Base-by-base conservation (phyloP, 2,329 filamentous ascomycete genomes). In the Pestalotiopsis sp. region DNA sequence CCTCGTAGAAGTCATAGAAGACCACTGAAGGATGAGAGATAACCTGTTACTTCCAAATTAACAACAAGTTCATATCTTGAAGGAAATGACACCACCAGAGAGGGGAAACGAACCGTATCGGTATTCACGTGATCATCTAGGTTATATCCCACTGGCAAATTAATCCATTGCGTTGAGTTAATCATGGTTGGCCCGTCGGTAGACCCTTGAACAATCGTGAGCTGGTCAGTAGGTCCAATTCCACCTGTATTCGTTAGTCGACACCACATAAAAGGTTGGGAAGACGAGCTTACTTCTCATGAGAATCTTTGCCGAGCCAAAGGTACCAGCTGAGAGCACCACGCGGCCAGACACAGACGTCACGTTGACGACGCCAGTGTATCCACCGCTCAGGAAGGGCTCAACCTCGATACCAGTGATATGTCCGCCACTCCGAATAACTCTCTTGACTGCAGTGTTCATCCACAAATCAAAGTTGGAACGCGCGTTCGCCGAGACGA, bases 381-480 rank as follows among this genome's bases (percentile, higher is more conserved):
- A 85, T 9, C 90, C 89, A 14, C 83, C 85, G 49, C 80, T 79
- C 23, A 81, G 79, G 56, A 82, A 82, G 65, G 86, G 84, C 74
- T 90, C 86, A n/a, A 92, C 84, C 76, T 93, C 88, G 25, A 93
- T 85, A 69, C 91, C 91, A 2, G 89, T 92, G 71, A 91, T 83
- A 67, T 85, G 85, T 62, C 88, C 86, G 4, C 88, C 89, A 13
- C 83, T 84, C 12, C 92, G 89, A 17, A 93, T 80, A 41, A 93
- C 85, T 41, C 91, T 86, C 71, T 87, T 85, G n/a, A 92, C 91
- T 63, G 87, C 86, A 2, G 90, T 92, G 77, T 91, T 89, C 52
- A 88, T 88, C 83, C 88, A 89, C 59, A 94, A 83, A 68, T 87
- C 85, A 80, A 94, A 93, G 81, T 93, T 92, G 68, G 83, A 79